Evolutionary conservation across 73 alveolate genomes (phyloP), one percentile per base, ranked within the genome.

Genomic region (Paramecium bursaria): DNA sequence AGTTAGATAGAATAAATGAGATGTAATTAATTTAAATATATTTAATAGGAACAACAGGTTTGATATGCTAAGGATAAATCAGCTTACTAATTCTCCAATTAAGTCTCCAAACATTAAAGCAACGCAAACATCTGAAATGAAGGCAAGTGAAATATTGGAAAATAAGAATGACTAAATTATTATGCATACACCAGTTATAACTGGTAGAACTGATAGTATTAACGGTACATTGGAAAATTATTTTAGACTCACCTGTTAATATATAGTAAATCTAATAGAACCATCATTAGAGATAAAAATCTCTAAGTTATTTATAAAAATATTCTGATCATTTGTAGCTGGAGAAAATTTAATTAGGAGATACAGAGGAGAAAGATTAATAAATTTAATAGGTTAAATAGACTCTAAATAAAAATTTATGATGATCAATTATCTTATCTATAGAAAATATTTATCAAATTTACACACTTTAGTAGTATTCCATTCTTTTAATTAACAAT

Each of bases 131-230:
- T 17, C 22, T 4, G 39, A 53, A 2, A 33, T 67, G 82, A 67
- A 67, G 13, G 82, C 33, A 15, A 10, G 50, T 1, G 22, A 25
- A 47, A 67, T 39, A 7, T 53, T 39, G 22, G 14, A 39, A 2
- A 21, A 67, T 13, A 15, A 15, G 13, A 3, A 31, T 25, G 82
- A 67, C 19, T 10, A 67, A 9, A 67, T 67, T 26, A 27, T 67
- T 9, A 67, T 67, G 82, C 82, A 67, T 42, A 67, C 82, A 15
- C 82, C 82, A 33, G 82, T 67, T 1, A 67, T 67, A 1, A 67
- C 82, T 35, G 82, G 82, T 11, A 67, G 82, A 39, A 26, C 44
- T 30, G 60, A 67, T 19, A 67, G 82, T 21, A 42, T 67, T 42
- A 57, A 67, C 44, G 82, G 82, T 67, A 67, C 0, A 2, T 26